Evolutionary conservation across 176 grass and related monocot genomes (phyloP), one percentile per base, ranked within the genome.

Genomic region (Aegilops umbellulata): DNA sequence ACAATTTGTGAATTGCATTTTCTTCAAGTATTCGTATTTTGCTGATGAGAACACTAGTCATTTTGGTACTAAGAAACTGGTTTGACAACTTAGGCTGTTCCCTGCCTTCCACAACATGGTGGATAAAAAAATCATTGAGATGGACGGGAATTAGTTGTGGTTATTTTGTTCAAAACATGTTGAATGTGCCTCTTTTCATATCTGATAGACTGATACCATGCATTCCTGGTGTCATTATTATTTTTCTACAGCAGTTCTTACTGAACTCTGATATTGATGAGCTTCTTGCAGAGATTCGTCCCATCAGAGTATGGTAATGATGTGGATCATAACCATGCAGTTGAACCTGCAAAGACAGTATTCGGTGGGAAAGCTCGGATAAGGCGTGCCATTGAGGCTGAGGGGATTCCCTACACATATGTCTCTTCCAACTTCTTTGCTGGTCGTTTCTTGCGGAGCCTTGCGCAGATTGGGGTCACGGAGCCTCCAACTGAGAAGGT

Each of bases 281-380:
- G 26, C 46, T 55, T 27, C 51, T 60, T 68, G 14, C 82, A 89
- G 87, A 89, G 82, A 68, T 89, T 88, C 42, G 30, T 88, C 25
- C 87, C 87, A 15, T 88, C 87, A 6, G 87, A 88, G 66, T 88
- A 39, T 78, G 87, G 87, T 71, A 88, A 88, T 84, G 87, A 88
- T 74, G 87, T 84, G 57, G 81, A 88, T 53, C 74, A 55, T 79
- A 22, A 42, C 39, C 81, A 84, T 65, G 81, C 87, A 0, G 75
- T 88, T 30, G 81, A 88, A 55, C 81, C 87, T 88, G 86, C 80
- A 69, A 83, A 88, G 39, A 61, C 73, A 4, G 24, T 77, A 1
- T 88, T 49, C 25, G 62, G 80, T 69, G 14, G 0, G 20, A 88
- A 88, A 77, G 80, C 86, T 78, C 36, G 35, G 70, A 25, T 88